Conservation (phyloP, 192 early-diverging fungal genomes). For the Dispira simplex region DNA sequence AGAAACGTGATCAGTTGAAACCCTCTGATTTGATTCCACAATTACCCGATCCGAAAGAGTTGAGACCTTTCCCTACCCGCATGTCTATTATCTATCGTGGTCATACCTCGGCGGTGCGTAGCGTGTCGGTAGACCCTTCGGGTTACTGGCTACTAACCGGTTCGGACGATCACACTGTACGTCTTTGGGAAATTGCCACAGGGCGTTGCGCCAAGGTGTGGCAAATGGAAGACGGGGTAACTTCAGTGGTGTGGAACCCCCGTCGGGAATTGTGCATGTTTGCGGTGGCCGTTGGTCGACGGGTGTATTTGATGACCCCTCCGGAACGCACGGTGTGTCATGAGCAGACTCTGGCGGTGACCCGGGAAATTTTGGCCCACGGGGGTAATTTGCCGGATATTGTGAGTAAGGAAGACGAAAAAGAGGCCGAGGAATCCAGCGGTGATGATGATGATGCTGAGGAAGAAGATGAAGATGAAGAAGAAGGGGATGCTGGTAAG, state of each 20-base stretch:
- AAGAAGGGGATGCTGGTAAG: slow-evolving; percentile 11
- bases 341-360: slow-evolving; percentile 18
- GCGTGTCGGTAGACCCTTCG: slow-evolving; percentile 75
- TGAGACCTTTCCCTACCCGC: slow-evolving; percentile 82
- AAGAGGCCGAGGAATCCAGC: slow-evolving; percentile 12
- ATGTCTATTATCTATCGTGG: slow-evolving; percentile 65
- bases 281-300: slow-evolving; percentile 50
- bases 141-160: slow-evolving; percentile 87
- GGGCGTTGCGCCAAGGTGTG: slow-evolving; percentile 73
- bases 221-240: slow-evolving; percentile 45
- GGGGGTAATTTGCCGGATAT: slow-evolving; percentile 5
- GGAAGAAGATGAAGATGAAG: slow-evolving; percentile 11
- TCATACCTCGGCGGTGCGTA: slow-evolving; percentile 68
- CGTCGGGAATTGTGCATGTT: slow-evolving; percentile 58
- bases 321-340: slow-evolving; percentile 22
- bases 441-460: slow-evolving; percentile 17
- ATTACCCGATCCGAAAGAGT: slow-evolving; percentile 85
- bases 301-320: slow-evolving; percentile 36
- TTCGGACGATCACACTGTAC: slow-evolving; percentile 76
- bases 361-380: slow-evolving; percentile 19
- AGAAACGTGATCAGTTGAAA: slow-evolving; percentile 77
- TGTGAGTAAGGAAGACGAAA: slow-evolving; percentile 18
- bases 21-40: slow-evolving; percentile 89
- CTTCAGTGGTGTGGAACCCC: slow-evolving; percentile 81
- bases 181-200: slow-evolving; percentile 83